Evolutionary conservation across 2,329 filamentous ascomycete genomes (phyloP).

Genomic region (Gremmenia infestans): DNA sequence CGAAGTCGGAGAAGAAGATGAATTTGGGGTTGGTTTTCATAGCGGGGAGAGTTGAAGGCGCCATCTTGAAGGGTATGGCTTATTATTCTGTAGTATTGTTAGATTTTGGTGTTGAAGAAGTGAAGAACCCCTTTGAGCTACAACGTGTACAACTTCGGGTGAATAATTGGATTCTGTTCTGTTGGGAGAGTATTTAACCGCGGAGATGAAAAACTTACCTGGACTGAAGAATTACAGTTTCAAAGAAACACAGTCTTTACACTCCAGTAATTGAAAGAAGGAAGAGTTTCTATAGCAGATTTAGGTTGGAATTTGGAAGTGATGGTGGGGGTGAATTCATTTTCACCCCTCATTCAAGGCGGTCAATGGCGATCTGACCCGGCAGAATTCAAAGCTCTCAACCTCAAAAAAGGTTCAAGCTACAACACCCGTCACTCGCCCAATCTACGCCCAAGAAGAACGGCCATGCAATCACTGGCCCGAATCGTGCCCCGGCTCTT

Average conservation of each 20-base stretch:
- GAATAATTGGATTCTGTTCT: not conserved
- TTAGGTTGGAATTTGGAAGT: not conserved
- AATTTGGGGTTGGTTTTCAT: slow-evolving; percentile 70
- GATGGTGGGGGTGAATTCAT: slow-evolving; percentile 9
- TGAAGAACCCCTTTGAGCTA: not conserved
- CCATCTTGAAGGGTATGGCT: slow-evolving; percentile 17
- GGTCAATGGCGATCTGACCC: not conserved
- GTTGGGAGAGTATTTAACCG: not conserved
- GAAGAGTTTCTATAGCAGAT: not conserved
- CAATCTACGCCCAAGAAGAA: slow-evolving; percentile 10
- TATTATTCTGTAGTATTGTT: not conserved
- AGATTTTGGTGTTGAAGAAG: not conserved
- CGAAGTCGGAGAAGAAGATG: slow-evolving; percentile 99
- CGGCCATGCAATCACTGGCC: slow-evolving; percentile 30
- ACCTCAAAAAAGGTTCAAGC: slow-evolving; percentile 13
- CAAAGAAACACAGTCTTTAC: not conserved
- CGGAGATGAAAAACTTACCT: not conserved
- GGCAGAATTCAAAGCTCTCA: slow-evolving; percentile 1
- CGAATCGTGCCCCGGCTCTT: slow-evolving; percentile 28
- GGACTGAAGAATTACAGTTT: not conserved
- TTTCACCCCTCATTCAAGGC: slow-evolving; percentile 7
- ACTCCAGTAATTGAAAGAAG: not conserved
- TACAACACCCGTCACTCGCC: not conserved
- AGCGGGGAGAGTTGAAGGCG: slow-evolving; percentile 45
- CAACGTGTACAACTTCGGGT: not conserved